A percentile compares a stretch with the other conserved stretches of the same genome.
Evolutionary conservation across 768 basidiomycete species (phyloP).

Genomic region (Floccularia luteovirens): DNA sequence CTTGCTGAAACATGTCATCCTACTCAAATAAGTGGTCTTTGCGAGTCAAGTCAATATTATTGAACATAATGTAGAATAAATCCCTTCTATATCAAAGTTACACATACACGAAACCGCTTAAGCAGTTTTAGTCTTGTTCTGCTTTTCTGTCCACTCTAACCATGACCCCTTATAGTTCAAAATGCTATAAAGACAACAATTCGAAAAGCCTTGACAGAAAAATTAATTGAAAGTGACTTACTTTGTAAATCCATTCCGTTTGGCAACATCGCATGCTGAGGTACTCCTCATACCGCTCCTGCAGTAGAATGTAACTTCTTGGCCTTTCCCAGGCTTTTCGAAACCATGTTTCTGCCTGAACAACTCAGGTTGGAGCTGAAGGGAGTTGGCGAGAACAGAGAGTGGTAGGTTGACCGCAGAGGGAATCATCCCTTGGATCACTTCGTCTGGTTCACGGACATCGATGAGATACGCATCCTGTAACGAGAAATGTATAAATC

Average conservation of each 20-base stretch:
- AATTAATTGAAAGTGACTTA: constrained; percentile 25
- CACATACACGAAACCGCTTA: too few species aligned
- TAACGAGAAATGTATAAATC: constrained; percentile 7
- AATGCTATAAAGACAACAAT: constrained; percentile 39
- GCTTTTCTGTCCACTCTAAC: constrained; percentile 74
- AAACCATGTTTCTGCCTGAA: constrained; percentile 68
- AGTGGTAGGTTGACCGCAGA: constrained; percentile 88
- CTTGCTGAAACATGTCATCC: too few species aligned
- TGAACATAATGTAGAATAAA: too few species aligned
- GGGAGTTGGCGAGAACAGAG: constrained; percentile 59
- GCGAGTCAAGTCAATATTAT: too few species aligned
- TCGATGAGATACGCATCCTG: constrained; percentile 75
- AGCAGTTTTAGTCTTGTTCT: too few species aligned
- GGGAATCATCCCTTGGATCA: constrained; percentile 87
- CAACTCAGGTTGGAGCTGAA: constrained; percentile 44
- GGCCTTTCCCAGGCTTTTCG: constrained; percentile 58
- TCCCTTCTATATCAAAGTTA: too few species aligned
- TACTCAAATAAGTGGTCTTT: too few species aligned
- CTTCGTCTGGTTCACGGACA: constrained; percentile 91
- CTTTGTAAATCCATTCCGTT: constrained; percentile 78
- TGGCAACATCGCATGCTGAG: constrained; percentile 76
- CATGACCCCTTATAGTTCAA: constrained; percentile 84
- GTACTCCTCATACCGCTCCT: constrained; percentile 80
- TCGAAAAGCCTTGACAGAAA: too few species aligned
- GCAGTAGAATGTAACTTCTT: constrained; percentile 87